Conservation (phyloP, 1,284 basidiomycete species). For the Athelia sp. region DNA sequence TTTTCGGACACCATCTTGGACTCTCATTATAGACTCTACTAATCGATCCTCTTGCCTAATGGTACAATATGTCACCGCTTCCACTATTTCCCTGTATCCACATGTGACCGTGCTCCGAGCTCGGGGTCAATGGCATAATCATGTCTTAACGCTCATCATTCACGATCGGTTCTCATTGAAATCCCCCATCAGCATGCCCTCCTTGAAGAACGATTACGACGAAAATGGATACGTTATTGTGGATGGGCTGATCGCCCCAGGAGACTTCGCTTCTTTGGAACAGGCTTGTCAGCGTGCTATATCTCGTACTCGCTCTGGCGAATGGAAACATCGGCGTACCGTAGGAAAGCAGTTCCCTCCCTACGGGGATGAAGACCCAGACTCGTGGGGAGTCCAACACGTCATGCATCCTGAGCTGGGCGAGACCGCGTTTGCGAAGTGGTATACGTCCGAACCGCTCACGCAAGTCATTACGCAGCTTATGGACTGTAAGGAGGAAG, state of each 20-base stretch:
- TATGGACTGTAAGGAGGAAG: slow-evolving; percentile 50
- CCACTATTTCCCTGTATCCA: too few relatives aligned
- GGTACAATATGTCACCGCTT: too few relatives aligned
- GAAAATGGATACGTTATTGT: slow-evolving; percentile 71
- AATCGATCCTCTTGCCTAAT: too few relatives aligned
- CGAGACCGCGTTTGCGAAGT: slow-evolving; percentile 55
- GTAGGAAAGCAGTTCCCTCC: slow-evolving; percentile 85
- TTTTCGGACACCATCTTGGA: too few relatives aligned
- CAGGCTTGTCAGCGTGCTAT: slow-evolving; percentile 51
- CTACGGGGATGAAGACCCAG: slow-evolving; percentile 51
- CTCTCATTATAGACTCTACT: too few relatives aligned
- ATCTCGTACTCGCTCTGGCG: slow-evolving; percentile 51
- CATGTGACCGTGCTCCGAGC: too few relatives aligned
- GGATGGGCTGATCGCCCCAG: slow-evolving; percentile 48
- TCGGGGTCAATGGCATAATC: too few relatives aligned
- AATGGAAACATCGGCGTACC: slow-evolving; percentile 66
- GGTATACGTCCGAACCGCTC: slow-evolving; percentile 63
- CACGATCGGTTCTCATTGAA: background rate
- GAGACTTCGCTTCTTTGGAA: slow-evolving; percentile 37
- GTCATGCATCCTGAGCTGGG: slow-evolving; percentile 72
- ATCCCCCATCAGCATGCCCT: slow-evolving; percentile 13
- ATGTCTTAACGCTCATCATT: too few relatives aligned
- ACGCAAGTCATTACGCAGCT: slow-evolving; percentile 44
- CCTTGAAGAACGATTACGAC: slow-evolving; percentile 41
- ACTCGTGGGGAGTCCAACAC: slow-evolving; percentile 81